phyloP scores from a whole-genome alignment of 441 rosid species.

The Gossypium lobatum region DNA sequence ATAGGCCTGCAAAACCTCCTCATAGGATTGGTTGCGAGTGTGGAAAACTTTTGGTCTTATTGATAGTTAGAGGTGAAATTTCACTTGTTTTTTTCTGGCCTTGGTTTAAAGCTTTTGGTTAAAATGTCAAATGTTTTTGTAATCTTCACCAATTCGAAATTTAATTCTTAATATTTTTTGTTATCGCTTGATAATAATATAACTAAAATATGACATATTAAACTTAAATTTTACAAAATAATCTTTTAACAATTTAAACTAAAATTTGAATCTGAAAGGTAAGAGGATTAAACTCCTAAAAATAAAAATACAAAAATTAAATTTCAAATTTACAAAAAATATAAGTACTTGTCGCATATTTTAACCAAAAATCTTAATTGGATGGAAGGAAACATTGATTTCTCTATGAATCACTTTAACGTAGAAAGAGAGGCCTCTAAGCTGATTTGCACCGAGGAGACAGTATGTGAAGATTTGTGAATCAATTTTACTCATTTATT shows the following conservation, averaged over 20 bases:
- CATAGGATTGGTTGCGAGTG: not conserved
- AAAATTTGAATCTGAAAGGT: not conserved
- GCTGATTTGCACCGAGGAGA: not conserved
- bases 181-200: too few species aligned
- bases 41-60: not conserved
- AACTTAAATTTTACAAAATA: not conserved
- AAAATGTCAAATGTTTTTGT: not conserved
- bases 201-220: not conserved
- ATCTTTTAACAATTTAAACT: not conserved
- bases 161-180: not conserved
- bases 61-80: not conserved
- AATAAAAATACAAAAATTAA: too few species aligned
- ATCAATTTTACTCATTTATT: not conserved
- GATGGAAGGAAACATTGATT: not conserved
- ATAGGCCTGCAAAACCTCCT: not conserved
- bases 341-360: too few species aligned
- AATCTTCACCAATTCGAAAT: too few species aligned
- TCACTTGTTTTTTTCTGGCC: not conserved
- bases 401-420: not conserved
- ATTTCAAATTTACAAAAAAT: too few species aligned
- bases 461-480: not conserved
- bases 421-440: not conserved
- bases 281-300: not conserved
- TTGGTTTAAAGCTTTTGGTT: not conserved
- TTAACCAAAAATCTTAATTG: not conserved